phyloP scores from a whole-genome alignment of 2,329 filamentous ascomycete species.

The Chalaropsis thielavioides region DNA sequence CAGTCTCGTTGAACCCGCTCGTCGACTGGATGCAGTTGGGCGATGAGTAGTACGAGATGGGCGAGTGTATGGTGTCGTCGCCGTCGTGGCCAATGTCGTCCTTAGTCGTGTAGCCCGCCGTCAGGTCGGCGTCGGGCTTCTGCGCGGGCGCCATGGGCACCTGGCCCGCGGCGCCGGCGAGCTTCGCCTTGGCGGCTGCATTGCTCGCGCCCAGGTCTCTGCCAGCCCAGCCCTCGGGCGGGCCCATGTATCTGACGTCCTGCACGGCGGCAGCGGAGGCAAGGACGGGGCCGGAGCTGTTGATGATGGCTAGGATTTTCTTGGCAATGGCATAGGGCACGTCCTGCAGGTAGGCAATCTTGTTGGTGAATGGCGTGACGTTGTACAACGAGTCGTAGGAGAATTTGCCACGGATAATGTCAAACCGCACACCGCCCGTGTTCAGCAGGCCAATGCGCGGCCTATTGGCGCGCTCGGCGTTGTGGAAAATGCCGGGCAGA shows the following conservation, averaged over 20 bases:
- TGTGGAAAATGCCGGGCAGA: constrained; percentile 51
- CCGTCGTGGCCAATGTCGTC: constrained; percentile 75
- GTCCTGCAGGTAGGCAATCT: constrained; percentile 60
- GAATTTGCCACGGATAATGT: constrained; percentile 85
- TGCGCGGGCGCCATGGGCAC: constrained; percentile 11
- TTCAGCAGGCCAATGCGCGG: constrained; percentile 67
- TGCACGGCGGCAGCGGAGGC: constrained; percentile 22
- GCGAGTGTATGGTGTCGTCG: constrained; percentile 74
- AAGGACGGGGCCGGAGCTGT: constrained; percentile 39
- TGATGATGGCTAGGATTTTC: constrained; percentile 48
- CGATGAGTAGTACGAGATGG: constrained; percentile 58
- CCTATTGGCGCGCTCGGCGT: constrained; percentile 41
- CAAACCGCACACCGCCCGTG: constrained; percentile 84
- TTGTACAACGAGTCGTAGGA: constrained; percentile 77
- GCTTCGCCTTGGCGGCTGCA: neutral
- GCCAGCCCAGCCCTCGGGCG: constrained; percentile 32
- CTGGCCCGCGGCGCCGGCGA: neutral
- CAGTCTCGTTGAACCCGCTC: constrained; percentile 41
- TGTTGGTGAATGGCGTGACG: constrained; percentile 75
- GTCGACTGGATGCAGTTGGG: constrained; percentile 72
- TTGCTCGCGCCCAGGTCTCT: constrained; percentile 17
- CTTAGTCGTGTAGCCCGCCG: constrained; percentile 68
- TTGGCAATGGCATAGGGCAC: constrained; percentile 66
- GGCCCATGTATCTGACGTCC: constrained; percentile 34
- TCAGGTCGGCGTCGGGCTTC: constrained; percentile 30